These are phyloP conservation scores for Pseudodiploospora longispora DNA, from an alignment of 2,329 filamentous ascomycete species.

Conservation along the genomic window DNA sequence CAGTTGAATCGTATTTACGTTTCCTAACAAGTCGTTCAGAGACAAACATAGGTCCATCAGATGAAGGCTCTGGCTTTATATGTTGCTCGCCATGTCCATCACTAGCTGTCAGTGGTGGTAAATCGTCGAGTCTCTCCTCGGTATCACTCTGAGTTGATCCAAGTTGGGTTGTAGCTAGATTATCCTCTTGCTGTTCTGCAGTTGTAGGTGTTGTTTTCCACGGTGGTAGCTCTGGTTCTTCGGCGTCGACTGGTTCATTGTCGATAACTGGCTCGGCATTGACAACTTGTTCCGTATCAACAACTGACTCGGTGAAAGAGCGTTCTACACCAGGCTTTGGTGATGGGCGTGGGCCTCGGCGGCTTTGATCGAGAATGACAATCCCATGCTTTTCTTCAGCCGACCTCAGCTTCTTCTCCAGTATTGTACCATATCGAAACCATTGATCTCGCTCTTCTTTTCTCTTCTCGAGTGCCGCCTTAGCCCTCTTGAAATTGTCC, in stretches of 20 bases:
- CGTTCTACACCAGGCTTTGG: not conserved
- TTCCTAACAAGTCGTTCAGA: constrained; percentile 43
- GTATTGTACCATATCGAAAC: constrained; percentile 34
- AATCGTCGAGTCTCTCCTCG: constrained; percentile 11
- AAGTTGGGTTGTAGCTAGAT: constrained; percentile 9
- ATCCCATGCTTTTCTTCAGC: constrained; percentile 32
- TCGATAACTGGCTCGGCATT: too few relatives aligned
- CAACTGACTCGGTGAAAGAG: constrained; percentile 10
- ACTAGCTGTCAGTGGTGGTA: constrained; percentile 14
- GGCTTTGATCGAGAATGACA: constrained; percentile 18
- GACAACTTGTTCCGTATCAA: constrained; percentile 6
- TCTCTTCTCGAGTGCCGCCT: constrained; percentile 30
- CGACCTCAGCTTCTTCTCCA: constrained; percentile 35
- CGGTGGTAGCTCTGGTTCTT: constrained; percentile 2
- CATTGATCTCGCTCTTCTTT: constrained; percentile 36
- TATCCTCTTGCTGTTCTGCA: constrained; percentile 4
- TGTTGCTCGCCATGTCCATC: constrained; percentile 2
- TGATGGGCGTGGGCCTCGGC: not conserved
- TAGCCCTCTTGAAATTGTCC: constrained; percentile 32
- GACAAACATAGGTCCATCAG: constrained; percentile 42
- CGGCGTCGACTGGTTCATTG: not conserved
- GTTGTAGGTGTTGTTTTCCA: constrained; percentile 1
- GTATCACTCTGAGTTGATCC: constrained; percentile 13
- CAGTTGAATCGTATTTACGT: constrained; percentile 28
- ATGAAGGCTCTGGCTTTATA: constrained; percentile 46